Evolutionary conservation across 371 early-diverging fungal species (phyloP).

Genomic region (Mucor mucedo): DNA sequence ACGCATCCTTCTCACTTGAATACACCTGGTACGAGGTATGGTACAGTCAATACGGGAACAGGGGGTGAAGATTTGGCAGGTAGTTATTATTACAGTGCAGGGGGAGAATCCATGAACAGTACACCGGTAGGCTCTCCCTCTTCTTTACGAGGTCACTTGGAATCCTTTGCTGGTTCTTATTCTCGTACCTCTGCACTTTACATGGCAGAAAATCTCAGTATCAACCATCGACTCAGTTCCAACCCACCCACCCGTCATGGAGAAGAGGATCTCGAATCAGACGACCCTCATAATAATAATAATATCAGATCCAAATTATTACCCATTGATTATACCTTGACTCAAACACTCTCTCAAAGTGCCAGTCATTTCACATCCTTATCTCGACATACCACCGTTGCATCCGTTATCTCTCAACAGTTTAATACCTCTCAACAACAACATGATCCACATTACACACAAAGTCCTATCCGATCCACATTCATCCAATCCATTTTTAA

Average conservation of each 20-base stretch:
- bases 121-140: constrained; percentile 2
- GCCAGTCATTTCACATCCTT: constrained; percentile 5
- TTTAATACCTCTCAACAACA: not conserved
- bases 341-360: constrained; percentile 4
- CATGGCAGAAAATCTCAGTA: constrained; percentile 34
- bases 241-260: constrained; percentile 13
- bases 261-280: constrained; percentile 9
- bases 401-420: constrained; percentile 19
- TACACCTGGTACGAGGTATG: constrained; percentile 9
- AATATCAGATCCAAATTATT: constrained; percentile 8
- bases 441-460: constrained; percentile 11
- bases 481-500: constrained; percentile 59
- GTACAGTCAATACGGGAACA: not conserved
- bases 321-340: constrained; percentile 18
- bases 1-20: constrained; percentile 38
- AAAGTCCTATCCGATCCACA: constrained; percentile 9
- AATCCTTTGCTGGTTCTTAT: constrained; percentile 43
- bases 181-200: constrained; percentile 39
- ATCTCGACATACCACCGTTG: constrained; percentile 22
- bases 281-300: constrained; percentile 9
- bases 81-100: constrained; percentile 12
- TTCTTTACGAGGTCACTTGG: constrained; percentile 33
- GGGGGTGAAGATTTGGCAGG: not conserved
- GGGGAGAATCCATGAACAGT: constrained; percentile 3
- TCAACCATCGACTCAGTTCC: not conserved